phyloP scores from a whole-genome alignment of 371 early-diverging fungal genomes.

The Mortierella sp. region DNA sequence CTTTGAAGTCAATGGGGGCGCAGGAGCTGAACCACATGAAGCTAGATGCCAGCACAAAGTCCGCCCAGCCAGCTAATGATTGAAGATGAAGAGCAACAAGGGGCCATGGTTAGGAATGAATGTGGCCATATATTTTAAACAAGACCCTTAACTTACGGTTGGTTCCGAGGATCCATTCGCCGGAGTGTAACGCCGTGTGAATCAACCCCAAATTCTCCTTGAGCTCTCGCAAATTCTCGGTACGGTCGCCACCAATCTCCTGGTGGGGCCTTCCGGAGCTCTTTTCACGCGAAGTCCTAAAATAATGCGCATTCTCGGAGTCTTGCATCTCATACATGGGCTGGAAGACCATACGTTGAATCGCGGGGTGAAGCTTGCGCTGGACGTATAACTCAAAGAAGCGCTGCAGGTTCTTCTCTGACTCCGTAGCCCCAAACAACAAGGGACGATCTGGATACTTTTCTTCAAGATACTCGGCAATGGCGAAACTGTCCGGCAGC shows the following conservation, averaged over 20 bases:
- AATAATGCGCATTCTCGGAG: conserved; percentile 36
- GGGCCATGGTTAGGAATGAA: background rate
- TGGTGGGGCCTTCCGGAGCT: conserved; percentile 25
- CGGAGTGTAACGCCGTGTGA: conserved; percentile 21
- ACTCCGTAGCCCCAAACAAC: conserved; percentile 30
- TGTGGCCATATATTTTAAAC: background rate
- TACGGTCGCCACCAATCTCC: conserved; percentile 31
- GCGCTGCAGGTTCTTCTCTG: conserved; percentile 47
- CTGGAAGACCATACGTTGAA: conserved; percentile 41
- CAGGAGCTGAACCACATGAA: conserved; percentile 49
- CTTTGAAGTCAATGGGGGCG: conserved; percentile 44
- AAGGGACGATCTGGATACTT: conserved; percentile 49
- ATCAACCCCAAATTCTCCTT: conserved; percentile 30
- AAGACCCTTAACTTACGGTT: conserved; percentile 29
- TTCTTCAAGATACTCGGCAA: conserved; percentile 52
- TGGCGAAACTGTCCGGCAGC: conserved; percentile 33
- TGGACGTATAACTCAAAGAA: conserved; percentile 53
- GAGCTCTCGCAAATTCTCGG: conserved; percentile 28
- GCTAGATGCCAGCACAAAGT: conserved; percentile 41
- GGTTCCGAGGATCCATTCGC: conserved; percentile 36
- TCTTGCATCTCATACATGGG: conserved; percentile 50
- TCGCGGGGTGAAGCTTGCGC: conserved; percentile 36
- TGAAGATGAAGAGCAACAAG: background rate
- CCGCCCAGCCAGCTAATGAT: conserved; percentile 41
- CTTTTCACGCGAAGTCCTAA: conserved; percentile 45